phyloP scores from a whole-genome alignment of 257 asterid species.

The Solanum lycopersicoides region DNA sequence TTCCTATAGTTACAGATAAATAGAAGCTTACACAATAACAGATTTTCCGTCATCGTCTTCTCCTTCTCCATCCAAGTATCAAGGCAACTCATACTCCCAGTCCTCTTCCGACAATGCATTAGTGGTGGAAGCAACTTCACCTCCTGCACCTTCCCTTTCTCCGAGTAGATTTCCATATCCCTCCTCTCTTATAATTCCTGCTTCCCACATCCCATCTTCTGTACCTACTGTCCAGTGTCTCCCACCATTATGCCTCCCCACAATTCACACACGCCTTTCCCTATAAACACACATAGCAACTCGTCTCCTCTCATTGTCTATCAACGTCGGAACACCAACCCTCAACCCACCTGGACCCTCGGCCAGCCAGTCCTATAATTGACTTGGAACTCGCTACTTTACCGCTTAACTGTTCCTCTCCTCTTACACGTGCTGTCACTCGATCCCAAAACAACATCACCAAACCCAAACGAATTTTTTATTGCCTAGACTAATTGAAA shows the following conservation, averaged over 20 bases:
- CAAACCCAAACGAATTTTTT: background rate
- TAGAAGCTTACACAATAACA: background rate
- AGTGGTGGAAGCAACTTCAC: background rate
- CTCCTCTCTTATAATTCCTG: too few relatives aligned
- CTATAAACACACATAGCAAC: background rate
- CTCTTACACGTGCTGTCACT: background rate
- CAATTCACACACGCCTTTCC: background rate
- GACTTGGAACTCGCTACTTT: background rate
- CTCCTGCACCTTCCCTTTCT: background rate
- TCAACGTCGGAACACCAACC: background rate
- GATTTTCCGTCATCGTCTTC: background rate
- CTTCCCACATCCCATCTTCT: background rate
- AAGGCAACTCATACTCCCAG: background rate
- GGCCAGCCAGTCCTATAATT: background rate
- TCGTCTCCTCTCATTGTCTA: too few relatives aligned
- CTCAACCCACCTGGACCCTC: background rate
- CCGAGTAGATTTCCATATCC: background rate
- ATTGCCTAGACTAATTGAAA: background rate
- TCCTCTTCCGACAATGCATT: too few relatives aligned
- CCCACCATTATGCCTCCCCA: background rate
- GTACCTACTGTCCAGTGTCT: too few relatives aligned
- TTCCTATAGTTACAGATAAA: background rate
- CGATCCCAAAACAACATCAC: background rate
- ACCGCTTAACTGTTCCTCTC: background rate
- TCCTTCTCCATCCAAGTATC: background rate